Conservation (phyloP, 106 monocot species). For the Dactylorhiza incarnata region DNA sequence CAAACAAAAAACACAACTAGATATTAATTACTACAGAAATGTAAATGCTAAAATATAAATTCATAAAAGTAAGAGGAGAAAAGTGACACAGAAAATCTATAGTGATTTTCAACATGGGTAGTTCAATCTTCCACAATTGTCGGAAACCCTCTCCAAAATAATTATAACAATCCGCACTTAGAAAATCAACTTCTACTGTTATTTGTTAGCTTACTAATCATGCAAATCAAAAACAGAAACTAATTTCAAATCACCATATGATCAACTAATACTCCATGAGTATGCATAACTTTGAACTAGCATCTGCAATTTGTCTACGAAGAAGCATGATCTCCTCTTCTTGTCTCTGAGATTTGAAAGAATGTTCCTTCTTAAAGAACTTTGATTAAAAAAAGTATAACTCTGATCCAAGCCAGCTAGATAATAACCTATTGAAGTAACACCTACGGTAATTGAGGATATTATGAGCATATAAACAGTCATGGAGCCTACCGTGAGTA, state of each 20-base stretch:
- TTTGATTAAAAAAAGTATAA: conserved; percentile 9
- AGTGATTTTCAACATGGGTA: no score
- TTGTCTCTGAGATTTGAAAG: conserved; percentile 39
- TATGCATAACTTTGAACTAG: conserved; percentile 34
- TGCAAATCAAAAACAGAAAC: conserved; percentile 1
- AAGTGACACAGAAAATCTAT: no score
- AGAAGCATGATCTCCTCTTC: conserved; percentile 74
- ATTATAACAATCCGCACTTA: no score
- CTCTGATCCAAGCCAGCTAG: neutral
- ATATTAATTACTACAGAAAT: no score
- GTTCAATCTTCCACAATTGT: no score
- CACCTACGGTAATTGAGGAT: neutral
- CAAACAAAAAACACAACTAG: no score
- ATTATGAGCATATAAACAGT: neutral
- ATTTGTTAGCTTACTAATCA: no score
- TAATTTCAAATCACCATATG: conserved; percentile 1
- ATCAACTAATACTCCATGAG: neutral
- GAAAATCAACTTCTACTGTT: no score
- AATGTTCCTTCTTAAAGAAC: conserved; percentile 39
- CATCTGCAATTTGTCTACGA: conserved; percentile 59
- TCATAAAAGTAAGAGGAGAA: no score
- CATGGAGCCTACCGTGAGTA: conserved; percentile 44
- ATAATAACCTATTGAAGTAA: neutral
- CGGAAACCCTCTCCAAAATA: no score
- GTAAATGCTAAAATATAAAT: no score